Evolutionary conservation across 768 basidiomycete species (phyloP), one percentile per base, ranked within the genome.

Genomic region (Phaeotremella fagi): DNA sequence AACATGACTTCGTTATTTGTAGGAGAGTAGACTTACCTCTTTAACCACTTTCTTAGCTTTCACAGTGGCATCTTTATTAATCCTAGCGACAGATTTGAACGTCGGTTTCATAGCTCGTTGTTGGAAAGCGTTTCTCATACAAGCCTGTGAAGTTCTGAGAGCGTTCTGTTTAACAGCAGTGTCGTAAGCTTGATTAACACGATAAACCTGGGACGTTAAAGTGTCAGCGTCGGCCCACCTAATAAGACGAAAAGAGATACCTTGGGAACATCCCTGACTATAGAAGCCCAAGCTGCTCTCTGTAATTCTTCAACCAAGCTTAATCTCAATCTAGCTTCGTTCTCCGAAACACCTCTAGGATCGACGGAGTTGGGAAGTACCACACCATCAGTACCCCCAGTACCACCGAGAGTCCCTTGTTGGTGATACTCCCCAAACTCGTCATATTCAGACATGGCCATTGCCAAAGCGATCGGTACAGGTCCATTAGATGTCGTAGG

Each of bases 221-320:
- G 35, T 1, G 11, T 14, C n/a, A 29, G 14, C 9, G 31, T 18
- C 24, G 18, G 16, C n/a, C 20, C 35, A 33, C 16, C 31, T 16
- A 7, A 7, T 33, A 16, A 7, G 16, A 7, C 31, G 42, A 3
- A 20, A 25, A 9, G 15, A 45, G 29, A 58, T 41, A 69, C 67
- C 61, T 54, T 64, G 15, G 68, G 68, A 1, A 70, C 52, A 61
- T 70, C 68, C 45, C 56, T 47, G 12, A 66, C 64, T 18, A 70
- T 53, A 16, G 26, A 52, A n/a, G 36, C 45, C 68, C 68, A 70
- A 38, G 52, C 59, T 35, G 49, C 50, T 43, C 53, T 55, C 58
- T 66, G 62, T 24, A 66, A 28, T 12, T 70, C 68, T 42, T 66
- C 68, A 24, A 66, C 68, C 22, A 61, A 22, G 1, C 51, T 57